Evolutionary conservation across 306 rosid genomes (phyloP), one percentile per base, ranked within the genome.

Genomic region (Prunus salicina): DNA sequence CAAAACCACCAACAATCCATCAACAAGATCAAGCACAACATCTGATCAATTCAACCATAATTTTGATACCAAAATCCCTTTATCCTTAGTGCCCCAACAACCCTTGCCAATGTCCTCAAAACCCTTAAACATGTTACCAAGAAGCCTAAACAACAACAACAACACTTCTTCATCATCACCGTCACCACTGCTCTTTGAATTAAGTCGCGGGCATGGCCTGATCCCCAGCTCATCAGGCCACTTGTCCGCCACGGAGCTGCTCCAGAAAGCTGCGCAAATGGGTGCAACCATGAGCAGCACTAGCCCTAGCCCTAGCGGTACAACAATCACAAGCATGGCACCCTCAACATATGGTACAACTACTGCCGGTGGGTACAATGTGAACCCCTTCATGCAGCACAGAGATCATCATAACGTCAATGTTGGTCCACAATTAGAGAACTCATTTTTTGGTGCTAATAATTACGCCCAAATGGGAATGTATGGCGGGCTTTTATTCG

Each of bases 181-280:
- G n/a, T 19, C 69, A 3, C 38, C 69, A 19, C 13, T 34, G 11
- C 69, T 34, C 25, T 64, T 64, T 25, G 69, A 38, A 34, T 19
- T 34, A 32, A 64, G n/a, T n/a, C 56, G 20, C 3, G 47, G 68
- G 43, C 52, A 55, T 16, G 58, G 58, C 8, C 89, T 15, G 72
- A 85, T 30, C 85, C 80, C 75, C 80, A 83, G 32, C 80, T 80
- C 6, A 4, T 74, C 87, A 2, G 79, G 85, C 12, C 88, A 81
- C 87, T 83, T 88, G 89, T 91, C 98, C 0, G 97, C 97, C 18
- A 93, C 97, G 0, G 96, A 96, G 0, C 67, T 93, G 79, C 69
- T 93, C 1, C 97, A 91, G 56, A 93, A 91, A 67, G 98, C 98
- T 0, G 91, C 98, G 0, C 93, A 93, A 71, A 93, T 93, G 97